Evolutionary conservation across 2,329 filamentous ascomycete genomes (phyloP), one percentile per base, ranked within the genome.

Genomic region (Raffaelea ambrosiae): DNA sequence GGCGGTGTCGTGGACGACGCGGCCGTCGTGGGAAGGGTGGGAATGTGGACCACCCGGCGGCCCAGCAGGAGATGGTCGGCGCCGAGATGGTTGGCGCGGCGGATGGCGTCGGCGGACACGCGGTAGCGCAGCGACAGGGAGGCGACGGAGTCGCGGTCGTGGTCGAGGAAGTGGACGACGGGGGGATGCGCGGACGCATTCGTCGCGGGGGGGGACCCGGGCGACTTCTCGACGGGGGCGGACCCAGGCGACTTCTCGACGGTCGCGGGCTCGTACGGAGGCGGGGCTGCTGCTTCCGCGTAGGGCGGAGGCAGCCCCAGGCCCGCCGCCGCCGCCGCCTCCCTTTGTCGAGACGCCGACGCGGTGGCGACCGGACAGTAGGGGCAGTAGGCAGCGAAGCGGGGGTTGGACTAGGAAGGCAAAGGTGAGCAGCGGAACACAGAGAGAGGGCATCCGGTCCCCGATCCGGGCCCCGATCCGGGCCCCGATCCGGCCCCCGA

Each of bases 131-230:
- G 69, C 1, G 84, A 83, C 16, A 93, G 67, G 1, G 83, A 85
- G 19, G 70, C 57, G 54, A 91, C 67, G 10, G 75, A 82, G 60
- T 93, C 87, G 51, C 75, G 71, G n/a, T 69, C 66, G 49, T 85
- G 82, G 57, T 86, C 72, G 43, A 93, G 69, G 63, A 88, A 88
- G 62, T 93, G 87, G 14, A 90, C 67, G 3, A 81, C 79, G 62
- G 89, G 84, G 49, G 78, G 72, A n/a, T 58, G 54, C 53, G 61
- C 61, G 48, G 38, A 20, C 52, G 21, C n/a, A n/a, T 9, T 26
- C 35, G 23, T 13, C 26, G 39, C 47, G 41, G 40, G 14, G 43
- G 36, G 3, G 19, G 22, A 3, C 8, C 44, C 40, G 44, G 7
- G 21, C 14, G 48, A 40, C 35, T 40, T 46, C 29, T 33, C 11